Conservation (phyloP, 2,329 filamentous ascomycete species). For the Alternaria burnsii region DNA sequence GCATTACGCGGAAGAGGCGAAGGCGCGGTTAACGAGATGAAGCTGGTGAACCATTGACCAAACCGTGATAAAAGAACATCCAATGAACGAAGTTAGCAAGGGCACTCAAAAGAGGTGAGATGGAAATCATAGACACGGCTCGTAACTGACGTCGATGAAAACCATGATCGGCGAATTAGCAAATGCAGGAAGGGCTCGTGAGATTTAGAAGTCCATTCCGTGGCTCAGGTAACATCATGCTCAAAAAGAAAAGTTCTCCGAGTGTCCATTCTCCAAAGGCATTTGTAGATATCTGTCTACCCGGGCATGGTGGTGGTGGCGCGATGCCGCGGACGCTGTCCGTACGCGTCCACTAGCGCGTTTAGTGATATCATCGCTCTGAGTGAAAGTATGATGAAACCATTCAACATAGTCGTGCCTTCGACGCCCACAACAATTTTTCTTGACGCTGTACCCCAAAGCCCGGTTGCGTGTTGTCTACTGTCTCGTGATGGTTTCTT, state of each 20-base stretch:
- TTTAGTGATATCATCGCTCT: conserved; percentile 33
- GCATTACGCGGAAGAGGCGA: background rate
- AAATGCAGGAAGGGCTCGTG: background rate
- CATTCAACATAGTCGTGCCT: conserved; percentile 5
- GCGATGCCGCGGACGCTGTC: conserved; percentile 18
- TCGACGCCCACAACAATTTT: background rate
- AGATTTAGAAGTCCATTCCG: background rate
- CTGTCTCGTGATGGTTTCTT: background rate
- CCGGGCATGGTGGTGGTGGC: background rate
- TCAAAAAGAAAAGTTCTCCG: background rate
- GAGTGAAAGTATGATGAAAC: conserved; percentile 4
- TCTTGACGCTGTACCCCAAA: background rate
- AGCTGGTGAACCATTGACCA: background rate
- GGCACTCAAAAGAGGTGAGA: background rate
- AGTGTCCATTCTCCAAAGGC: background rate
- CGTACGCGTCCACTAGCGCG: conserved; percentile 27
- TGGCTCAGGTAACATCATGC: background rate
- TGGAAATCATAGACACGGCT: background rate
- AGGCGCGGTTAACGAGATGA: background rate
- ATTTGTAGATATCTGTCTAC: background rate
- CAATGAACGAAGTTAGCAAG: background rate
- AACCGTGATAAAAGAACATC: background rate
- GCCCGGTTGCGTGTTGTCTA: background rate
- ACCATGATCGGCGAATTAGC: background rate
- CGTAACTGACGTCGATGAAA: background rate